Evolutionary conservation across 805 yeast genomes (phyloP).

Genomic region (Candida insectalens): DNA sequence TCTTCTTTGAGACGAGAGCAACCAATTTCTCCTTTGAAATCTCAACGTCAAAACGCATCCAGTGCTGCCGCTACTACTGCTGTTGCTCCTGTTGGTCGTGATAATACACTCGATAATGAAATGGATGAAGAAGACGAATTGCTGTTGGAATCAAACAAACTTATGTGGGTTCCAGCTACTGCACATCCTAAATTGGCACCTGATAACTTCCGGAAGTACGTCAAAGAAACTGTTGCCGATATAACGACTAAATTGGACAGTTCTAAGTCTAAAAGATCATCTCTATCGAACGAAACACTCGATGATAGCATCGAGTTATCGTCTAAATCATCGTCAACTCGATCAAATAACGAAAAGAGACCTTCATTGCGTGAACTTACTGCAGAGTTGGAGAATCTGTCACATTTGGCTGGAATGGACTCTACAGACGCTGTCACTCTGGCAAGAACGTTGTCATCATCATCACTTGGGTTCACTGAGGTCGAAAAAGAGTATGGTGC

Average conservation of each 20-base stretch:
- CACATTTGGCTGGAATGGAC: conserved; percentile 69
- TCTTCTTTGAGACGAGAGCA: conserved; percentile 1
- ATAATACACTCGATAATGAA: background rate
- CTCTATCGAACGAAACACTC: conserved; percentile 14
- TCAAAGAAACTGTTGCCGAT: conserved; percentile 48
- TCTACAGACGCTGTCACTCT: conserved; percentile 75
- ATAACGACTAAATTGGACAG: conserved; percentile 29
- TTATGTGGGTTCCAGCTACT: conserved; percentile 93
- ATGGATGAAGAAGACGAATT: conserved; percentile 10
- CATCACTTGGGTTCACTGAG: conserved; percentile 51
- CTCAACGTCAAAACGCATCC: background rate
- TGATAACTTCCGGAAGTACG: conserved; percentile 64
- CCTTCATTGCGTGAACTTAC: conserved; percentile 68
- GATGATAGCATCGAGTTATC: background rate
- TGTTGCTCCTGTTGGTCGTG: background rate
- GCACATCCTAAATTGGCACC: conserved; percentile 95
- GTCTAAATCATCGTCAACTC: conserved; percentile 3
- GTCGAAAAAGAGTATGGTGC: conserved; percentile 36
- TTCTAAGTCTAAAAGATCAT: conserved; percentile 17
- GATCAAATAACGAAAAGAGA: conserved; percentile 13
- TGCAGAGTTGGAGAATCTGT: conserved; percentile 61
- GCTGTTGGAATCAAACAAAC: conserved; percentile 30
- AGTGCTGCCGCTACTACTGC: background rate
- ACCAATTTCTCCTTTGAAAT: background rate
- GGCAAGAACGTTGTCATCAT: conserved; percentile 69